phyloP scores from a whole-genome alignment of 2,329 filamentous ascomycete genomes.

The Sporothrix sp. region DNA sequence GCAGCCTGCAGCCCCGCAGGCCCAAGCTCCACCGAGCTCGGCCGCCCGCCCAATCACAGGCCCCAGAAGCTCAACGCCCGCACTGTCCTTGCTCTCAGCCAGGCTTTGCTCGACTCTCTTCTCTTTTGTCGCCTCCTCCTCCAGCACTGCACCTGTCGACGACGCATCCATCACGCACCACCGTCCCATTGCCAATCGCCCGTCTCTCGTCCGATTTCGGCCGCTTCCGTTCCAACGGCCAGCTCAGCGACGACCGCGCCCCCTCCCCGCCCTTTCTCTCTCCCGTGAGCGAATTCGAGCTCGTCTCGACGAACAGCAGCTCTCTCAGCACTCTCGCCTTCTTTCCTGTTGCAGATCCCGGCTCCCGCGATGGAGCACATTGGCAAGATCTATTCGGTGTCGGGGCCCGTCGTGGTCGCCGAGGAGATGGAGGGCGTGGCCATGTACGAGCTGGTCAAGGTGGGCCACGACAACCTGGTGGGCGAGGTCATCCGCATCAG shows the following conservation, averaged over 20 bases:
- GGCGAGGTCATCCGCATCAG: slow-evolving; percentile 98
- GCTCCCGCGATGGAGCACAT: slow-evolving; percentile 17
- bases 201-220: too few relatives aligned
- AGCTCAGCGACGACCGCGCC: too few relatives aligned
- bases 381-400: slow-evolving; percentile 23
- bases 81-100: slow-evolving; percentile 1
- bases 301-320: too few relatives aligned
- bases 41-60: slow-evolving; percentile 10
- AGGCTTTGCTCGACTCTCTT: neutral
- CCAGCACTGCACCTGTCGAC: too few relatives aligned
- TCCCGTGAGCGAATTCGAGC: too few relatives aligned
- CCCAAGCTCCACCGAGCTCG: slow-evolving; percentile 4
- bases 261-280: too few relatives aligned
- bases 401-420: slow-evolving; percentile 76
- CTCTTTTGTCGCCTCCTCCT: neutral
- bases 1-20: slow-evolving; percentile 7
- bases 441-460: slow-evolving; percentile 97
- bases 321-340: neutral
- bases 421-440: slow-evolving; percentile 98
- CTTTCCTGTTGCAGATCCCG: neutral
- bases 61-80: slow-evolving; percentile 15
- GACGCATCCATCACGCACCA: too few relatives aligned
- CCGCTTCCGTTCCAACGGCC: neutral
- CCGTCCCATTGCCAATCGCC: too few relatives aligned
- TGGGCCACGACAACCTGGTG: slow-evolving; percentile 83